These are phyloP conservation scores for Malus fusca DNA, from an alignment of 306 rosid genomes.

Conservation along the genomic window DNA sequence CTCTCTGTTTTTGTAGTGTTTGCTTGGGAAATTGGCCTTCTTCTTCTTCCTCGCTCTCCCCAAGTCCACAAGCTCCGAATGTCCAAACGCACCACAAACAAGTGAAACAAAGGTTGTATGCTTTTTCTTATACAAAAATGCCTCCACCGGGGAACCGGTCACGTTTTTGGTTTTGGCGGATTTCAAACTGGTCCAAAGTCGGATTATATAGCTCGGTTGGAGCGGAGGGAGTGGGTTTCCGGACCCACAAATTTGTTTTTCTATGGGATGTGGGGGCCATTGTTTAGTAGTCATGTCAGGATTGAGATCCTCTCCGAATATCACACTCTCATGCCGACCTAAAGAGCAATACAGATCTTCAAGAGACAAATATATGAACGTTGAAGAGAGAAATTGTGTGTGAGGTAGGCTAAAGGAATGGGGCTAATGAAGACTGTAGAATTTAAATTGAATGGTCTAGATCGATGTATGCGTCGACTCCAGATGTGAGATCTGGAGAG, in stretches of 20 bases:
- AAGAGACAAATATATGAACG: no score
- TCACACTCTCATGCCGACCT: rapidly evolving
- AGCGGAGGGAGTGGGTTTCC: slow-evolving; percentile 15
- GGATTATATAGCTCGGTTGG: slow-evolving; percentile 14
- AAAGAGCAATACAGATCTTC: no score
- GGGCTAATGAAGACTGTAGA: no score
- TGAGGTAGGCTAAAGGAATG: no score
- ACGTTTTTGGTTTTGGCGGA: slow-evolving; percentile 11
- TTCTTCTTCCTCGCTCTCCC: neutral
- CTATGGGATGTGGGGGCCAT: neutral
- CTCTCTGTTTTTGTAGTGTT: neutral
- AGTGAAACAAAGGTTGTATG: neutral
- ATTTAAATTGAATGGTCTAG: no score
- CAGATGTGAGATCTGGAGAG: no score
- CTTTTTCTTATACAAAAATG: neutral
- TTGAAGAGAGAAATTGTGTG: no score
- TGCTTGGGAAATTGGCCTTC: neutral
- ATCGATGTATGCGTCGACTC: no score
- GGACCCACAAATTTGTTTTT: slow-evolving; percentile 27
- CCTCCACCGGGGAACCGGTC: slow-evolving; percentile 24
- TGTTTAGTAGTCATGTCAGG: neutral
- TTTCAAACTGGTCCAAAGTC: slow-evolving; percentile 15
- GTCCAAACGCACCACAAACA: neutral
- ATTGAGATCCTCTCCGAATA: no score
- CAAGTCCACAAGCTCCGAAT: neutral